Conservation (phyloP, 2,329 filamentous ascomycete genomes). For the Colletotrichum sp. region DNA sequence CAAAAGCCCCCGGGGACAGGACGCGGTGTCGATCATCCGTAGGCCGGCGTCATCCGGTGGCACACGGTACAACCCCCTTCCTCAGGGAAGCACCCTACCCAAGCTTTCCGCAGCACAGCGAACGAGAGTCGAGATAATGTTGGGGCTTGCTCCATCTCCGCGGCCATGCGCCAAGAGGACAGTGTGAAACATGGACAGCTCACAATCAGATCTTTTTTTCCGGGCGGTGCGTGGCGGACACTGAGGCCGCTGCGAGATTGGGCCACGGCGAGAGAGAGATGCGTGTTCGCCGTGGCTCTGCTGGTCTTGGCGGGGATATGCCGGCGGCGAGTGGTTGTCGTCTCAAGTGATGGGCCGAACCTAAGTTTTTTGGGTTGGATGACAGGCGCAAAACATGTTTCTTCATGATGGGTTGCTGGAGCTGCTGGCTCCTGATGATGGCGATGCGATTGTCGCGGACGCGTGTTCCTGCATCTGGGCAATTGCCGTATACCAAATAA, state of each 20-base stretch:
- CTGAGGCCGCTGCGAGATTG: not conserved
- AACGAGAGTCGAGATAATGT: not conserved
- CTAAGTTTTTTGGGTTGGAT: not conserved
- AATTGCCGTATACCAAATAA: not conserved
- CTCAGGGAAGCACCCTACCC: not conserved
- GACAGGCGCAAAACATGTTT: not conserved
- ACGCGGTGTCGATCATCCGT: conserved; percentile 16
- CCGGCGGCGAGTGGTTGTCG: conserved; percentile 1
- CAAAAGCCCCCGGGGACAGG: not conserved
- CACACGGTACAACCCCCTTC: not conserved
- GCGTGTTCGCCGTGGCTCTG: conserved; percentile 18
- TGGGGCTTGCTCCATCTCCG: not conserved
- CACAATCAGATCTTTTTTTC: not conserved
- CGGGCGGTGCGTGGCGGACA: not conserved
- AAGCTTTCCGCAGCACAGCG: not conserved
- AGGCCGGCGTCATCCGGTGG: not conserved
- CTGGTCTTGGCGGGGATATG: conserved; percentile 13
- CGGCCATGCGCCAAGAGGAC: not conserved
- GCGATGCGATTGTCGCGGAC: not conserved
- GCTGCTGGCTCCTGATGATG: not conserved
- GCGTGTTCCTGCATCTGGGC: not conserved
- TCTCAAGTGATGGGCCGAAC: not conserved
- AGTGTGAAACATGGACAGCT: conserved; percentile 11
- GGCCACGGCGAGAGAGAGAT: not conserved
- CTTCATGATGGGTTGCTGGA: not conserved